phyloP scores from a whole-genome alignment of 495 filamentous ascomycete species.

The Aspergillus steynii region DNA sequence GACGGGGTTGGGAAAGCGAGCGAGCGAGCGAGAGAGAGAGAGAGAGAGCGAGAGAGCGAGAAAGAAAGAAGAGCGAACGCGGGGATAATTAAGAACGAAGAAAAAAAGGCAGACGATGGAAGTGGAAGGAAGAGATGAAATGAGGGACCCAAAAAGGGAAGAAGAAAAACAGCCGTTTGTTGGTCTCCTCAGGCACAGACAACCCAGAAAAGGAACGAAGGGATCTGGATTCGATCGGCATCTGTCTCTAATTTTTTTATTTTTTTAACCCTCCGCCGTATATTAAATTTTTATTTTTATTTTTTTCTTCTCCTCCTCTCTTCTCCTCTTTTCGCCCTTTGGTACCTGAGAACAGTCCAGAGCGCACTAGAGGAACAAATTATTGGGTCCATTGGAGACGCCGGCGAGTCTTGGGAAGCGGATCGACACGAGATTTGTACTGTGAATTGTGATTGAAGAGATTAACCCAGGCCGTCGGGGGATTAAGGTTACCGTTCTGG shows the following conservation, averaged over 20 bases:
- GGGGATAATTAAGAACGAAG: conserved; percentile 13
- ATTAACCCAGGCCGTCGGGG: background rate
- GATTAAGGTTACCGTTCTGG: no score
- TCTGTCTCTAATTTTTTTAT: conserved; percentile 9
- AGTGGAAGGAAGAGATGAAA: conserved; percentile 12
- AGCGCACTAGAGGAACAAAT: conserved; percentile 10
- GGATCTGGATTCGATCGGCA: conserved; percentile 36
- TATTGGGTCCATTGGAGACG: conserved; percentile 16
- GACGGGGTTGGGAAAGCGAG: conserved; percentile 4
- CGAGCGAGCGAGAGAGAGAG: conserved; percentile 1
- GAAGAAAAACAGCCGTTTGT: conserved; percentile 12
- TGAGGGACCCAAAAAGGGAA: conserved; percentile 4
- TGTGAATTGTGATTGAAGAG: no score
- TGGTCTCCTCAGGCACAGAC: conserved; percentile 8
- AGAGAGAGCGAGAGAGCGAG: conserved; percentile 14
- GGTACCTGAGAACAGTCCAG: conserved; percentile 15
- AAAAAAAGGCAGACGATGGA: conserved; percentile 9
- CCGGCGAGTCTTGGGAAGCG: conserved; percentile 10
- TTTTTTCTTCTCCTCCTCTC: background rate
- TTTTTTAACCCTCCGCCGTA: background rate
- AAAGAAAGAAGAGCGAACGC: conserved; percentile 10
- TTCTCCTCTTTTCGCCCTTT: background rate
- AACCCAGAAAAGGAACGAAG: conserved; percentile 20
- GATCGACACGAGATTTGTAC: conserved; percentile 16
- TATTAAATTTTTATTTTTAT: conserved; percentile 7